Conservation (phyloP, 2,329 filamentous ascomycete species). For the Botrytis byssoidea region DNA sequence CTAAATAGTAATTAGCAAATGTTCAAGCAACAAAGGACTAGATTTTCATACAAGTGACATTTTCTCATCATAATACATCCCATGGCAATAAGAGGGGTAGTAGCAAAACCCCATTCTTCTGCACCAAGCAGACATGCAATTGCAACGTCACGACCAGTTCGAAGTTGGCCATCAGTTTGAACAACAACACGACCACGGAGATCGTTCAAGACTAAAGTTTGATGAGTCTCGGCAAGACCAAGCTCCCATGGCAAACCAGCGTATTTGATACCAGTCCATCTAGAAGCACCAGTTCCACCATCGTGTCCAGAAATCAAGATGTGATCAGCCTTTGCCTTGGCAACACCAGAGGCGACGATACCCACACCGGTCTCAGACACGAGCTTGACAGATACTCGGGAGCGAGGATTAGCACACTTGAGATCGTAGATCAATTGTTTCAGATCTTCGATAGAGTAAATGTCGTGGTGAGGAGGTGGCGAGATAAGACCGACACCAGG, state of each 20-base stretch:
- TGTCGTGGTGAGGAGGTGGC: constrained; percentile 94
- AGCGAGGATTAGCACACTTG: constrained; percentile 91
- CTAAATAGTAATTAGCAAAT: constrained; percentile 24
- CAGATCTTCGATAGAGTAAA: constrained; percentile 96
- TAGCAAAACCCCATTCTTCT: constrained; percentile 98
- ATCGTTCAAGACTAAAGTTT: constrained; percentile 93
- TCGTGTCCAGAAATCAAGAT: constrained; percentile 96
- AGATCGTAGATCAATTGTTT: constrained; percentile 98
- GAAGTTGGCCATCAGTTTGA: constrained; percentile 91
- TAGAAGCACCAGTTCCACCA: constrained; percentile 91
- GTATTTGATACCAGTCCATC: constrained; percentile 99
- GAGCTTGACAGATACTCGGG: constrained; percentile 93
- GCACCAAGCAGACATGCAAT: constrained; percentile 93
- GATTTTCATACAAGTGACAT: constrained; percentile 48
- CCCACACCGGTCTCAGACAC: constrained; percentile 96
- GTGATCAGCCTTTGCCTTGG: constrained; percentile 95
- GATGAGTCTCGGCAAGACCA: constrained; percentile 94
- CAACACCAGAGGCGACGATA: constrained; percentile 95
- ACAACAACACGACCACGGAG: constrained; percentile 93
- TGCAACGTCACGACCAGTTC: constrained; percentile 89
- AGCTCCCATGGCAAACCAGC: constrained; percentile 95
- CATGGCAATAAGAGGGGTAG: constrained; percentile 92
- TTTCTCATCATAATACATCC: constrained; percentile 95
- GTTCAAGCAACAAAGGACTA: not conserved
- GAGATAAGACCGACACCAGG: constrained; percentile 95